Base-by-base conservation (phyloP, 768 basidiomycete species). In the Harrya chromipes region DNA sequence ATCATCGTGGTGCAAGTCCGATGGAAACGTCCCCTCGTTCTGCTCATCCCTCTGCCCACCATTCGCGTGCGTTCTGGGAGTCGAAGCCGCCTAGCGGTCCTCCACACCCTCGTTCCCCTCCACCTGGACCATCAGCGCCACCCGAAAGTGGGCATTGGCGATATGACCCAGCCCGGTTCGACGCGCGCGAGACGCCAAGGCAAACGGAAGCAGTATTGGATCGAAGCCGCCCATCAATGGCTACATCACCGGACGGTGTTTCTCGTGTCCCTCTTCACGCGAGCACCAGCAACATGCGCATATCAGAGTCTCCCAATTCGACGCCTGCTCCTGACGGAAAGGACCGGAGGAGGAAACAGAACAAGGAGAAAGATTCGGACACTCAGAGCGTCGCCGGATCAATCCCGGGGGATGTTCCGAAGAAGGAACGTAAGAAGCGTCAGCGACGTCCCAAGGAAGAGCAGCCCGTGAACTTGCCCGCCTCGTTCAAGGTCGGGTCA, bases 11-110 rank as follows among this genome's bases (percentile, higher is more conserved):
- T 8, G 66, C 59, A 34, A 84, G 79, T 49, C 83, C 85, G 24
- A 74, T 80, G 44, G 79, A 82, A 39, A 74, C 78, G 0, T 87
- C 86, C 1, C 85, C 86, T 4, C 77, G 84, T 19, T 74, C 75
- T 1, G 66, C 70, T 4, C 78, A 77, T 40, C 79, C 78, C 16
- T 16, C 47, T 27, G 59, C 70, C 4, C 66, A 57, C 3, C 61
- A 63, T 20, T 17, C 68, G 0, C 62, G 73, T 14, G 61, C 76
- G 7, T 80, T 82, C 58, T 87, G 84, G 85, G 86, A 87, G 14
- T 67, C 77, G 27, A 84, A 82, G 61, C 80, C 78, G 3, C 64
- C 72, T 1, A 49, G 62, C 11, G 63, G 65, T 24, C 66, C 63
- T 4, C 54, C 62, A 37, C 66, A 57, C 4, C 57, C 61, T 23